Evolutionary conservation across 1,284 basidiomycete genomes (phyloP).

Genomic region (Sanguinoderma infundibulare): DNA sequence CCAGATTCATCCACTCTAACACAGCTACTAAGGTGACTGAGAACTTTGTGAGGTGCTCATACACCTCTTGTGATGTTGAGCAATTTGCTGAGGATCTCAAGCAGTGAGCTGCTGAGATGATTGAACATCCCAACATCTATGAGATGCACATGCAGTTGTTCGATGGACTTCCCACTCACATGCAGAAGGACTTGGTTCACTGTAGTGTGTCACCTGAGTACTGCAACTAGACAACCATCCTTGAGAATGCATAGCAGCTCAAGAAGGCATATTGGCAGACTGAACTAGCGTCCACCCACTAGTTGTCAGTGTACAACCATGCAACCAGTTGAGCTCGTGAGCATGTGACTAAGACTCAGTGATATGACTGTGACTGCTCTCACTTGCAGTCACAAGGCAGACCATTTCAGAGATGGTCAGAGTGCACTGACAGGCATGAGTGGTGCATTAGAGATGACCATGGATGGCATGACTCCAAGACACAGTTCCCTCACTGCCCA

Average conservation of each 20-base stretch:
- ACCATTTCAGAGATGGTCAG: no score
- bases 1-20: constrained; percentile 4
- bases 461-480: no score
- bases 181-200: not conserved
- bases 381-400: not conserved
- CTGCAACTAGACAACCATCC: not conserved
- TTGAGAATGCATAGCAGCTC: not conserved
- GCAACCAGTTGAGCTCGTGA: no score
- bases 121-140: not conserved
- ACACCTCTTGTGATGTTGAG: not conserved
- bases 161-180: not conserved
- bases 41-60: not conserved
- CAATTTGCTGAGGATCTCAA: not conserved
- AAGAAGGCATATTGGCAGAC: not conserved
- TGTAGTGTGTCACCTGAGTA: constrained; percentile 1
- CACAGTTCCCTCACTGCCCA: not conserved
- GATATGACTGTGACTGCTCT: no score
- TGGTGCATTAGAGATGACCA: no score
- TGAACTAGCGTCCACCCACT: not conserved
- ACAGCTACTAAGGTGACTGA: not conserved
- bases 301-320: no score
- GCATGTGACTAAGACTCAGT: no score
- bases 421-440: no score
- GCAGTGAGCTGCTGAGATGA: not conserved
- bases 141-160: not conserved